These are phyloP conservation scores for Neocatenulostroma microsporum DNA, from an alignment of 2,329 filamentous ascomycete genomes.

Conservation along the genomic window DNA sequence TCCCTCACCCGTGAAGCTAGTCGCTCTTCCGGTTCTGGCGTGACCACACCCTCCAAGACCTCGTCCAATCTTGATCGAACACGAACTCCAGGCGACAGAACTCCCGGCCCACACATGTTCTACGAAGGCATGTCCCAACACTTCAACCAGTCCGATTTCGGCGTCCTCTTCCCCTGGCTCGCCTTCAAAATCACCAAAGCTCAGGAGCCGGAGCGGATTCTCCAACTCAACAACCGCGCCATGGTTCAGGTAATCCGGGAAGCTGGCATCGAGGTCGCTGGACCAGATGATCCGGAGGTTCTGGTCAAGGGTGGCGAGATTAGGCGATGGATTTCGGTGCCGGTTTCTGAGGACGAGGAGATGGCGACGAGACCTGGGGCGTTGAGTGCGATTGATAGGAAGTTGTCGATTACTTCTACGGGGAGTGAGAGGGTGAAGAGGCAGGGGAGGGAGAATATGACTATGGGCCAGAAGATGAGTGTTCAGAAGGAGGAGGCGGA, in stretches of 20 bases:
- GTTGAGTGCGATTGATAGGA: conserved; percentile 5
- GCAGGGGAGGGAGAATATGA: conserved; percentile 6
- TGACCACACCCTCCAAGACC: conserved; percentile 15
- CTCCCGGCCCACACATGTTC: conserved; percentile 56
- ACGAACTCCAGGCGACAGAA: conserved; percentile 7
- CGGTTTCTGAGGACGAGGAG: conserved; percentile 12
- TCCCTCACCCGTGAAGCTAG: conserved; percentile 19
- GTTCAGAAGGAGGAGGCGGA: not conserved
- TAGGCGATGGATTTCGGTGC: conserved; percentile 21
- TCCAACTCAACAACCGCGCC: conserved; percentile 76
- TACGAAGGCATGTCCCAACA: conserved; percentile 69
- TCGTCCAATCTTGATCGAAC: conserved; percentile 5
- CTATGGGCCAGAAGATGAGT: conserved; percentile 7
- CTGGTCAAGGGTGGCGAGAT: conserved; percentile 17
- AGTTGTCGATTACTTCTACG: conserved; percentile 7
- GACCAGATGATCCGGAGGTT: conserved; percentile 34
- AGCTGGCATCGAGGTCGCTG: conserved; percentile 35
- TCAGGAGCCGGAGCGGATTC: conserved; percentile 66
- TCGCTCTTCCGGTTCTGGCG: conserved; percentile 15
- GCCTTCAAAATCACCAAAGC: conserved; percentile 45
- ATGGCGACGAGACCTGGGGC: conserved; percentile 4
- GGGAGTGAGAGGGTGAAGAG: no score
- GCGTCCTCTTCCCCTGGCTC: conserved; percentile 67
- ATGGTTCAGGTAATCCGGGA: conserved; percentile 63
- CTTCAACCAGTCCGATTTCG: conserved; percentile 76